Conservation (phyloP, 2,329 filamentous ascomycete genomes). For the Nannizziopsis barbatae region DNA sequence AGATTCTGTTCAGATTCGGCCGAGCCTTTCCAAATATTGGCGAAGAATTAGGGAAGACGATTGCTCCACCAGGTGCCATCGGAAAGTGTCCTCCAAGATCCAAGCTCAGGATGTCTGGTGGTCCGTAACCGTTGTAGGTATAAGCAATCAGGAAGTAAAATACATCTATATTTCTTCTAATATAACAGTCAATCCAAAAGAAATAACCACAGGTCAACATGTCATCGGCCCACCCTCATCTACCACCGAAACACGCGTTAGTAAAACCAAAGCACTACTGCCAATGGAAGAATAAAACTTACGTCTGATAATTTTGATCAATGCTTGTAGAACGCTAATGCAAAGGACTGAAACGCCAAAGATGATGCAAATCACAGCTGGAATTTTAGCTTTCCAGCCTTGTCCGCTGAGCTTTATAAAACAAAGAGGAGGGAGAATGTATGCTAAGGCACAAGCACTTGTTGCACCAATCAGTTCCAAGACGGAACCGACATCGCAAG, state of each 20-base stretch:
- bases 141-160: neutral
- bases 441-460: constrained; percentile 84
- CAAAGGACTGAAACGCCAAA: constrained; percentile 74
- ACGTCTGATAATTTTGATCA: constrained; percentile 52
- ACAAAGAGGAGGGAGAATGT: constrained; percentile 87
- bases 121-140: neutral
- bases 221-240: constrained; percentile 27
- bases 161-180: constrained; percentile 7
- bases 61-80: neutral
- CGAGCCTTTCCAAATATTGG: no score
- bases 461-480: constrained; percentile 96
- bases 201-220: constrained; percentile 17
- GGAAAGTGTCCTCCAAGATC: neutral
- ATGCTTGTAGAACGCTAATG: constrained; percentile 64
- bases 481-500: constrained; percentile 85
- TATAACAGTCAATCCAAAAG: constrained; percentile 1
- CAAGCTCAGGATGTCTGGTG: neutral
- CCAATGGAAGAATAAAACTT: constrained; percentile 15
- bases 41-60: no score
- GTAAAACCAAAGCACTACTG: neutral
- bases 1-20: no score
- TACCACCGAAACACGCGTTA: constrained; percentile 12
- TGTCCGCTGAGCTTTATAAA: constrained; percentile 83
- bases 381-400: constrained; percentile 61
- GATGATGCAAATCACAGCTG: constrained; percentile 57